phyloP scores from a whole-genome alignment of 2,329 filamentous ascomycete genomes.

The Cytospora paraplurivora region DNA sequence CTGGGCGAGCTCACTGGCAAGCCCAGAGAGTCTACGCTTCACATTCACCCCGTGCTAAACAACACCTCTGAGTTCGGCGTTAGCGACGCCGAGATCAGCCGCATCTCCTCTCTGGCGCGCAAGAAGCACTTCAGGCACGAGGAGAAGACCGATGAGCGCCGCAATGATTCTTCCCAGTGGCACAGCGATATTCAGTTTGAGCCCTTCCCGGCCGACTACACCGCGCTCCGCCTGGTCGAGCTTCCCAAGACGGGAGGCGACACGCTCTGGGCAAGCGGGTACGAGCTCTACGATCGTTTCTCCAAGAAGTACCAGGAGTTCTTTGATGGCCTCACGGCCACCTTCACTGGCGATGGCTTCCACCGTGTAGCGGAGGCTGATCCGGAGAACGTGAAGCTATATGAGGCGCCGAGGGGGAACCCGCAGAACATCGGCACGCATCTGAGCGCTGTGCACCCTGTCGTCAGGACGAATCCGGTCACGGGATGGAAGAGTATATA shows the following conservation, averaged over 20 bases:
- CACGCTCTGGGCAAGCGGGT: slow-evolving; percentile 65
- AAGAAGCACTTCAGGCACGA: slow-evolving; percentile 36
- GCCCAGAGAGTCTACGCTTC: slow-evolving; percentile 48
- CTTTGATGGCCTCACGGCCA: slow-evolving; percentile 54
- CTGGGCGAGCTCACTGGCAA: slow-evolving; percentile 53
- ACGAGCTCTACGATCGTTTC: slow-evolving; percentile 61
- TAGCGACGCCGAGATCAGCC: slow-evolving; percentile 46
- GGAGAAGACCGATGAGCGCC: slow-evolving; percentile 33
- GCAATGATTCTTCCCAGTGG: slow-evolving; percentile 43
- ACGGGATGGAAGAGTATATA: slow-evolving; percentile 37
- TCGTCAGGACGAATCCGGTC: slow-evolving; percentile 36
- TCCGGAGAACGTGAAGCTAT: slow-evolving; percentile 37
- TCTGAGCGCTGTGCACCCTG: slow-evolving; percentile 34
- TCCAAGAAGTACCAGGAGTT: slow-evolving; percentile 53
- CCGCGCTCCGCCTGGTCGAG: slow-evolving; percentile 58
- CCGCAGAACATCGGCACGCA: slow-evolving; percentile 28
- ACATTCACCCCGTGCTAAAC: slow-evolving; percentile 51
- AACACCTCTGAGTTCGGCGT: slow-evolving; percentile 43
- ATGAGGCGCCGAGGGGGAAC: slow-evolving; percentile 39
- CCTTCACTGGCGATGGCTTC: slow-evolving; percentile 45
- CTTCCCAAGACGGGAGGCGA: slow-evolving; percentile 60
- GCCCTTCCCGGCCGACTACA: slow-evolving; percentile 60
- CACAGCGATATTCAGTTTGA: slow-evolving; percentile 63
- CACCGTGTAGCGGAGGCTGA: slow-evolving; percentile 37
- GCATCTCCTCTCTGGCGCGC: slow-evolving; percentile 46